Conservation (phyloP, 305 asterid species). For the Fraxinus baroniana region DNA sequence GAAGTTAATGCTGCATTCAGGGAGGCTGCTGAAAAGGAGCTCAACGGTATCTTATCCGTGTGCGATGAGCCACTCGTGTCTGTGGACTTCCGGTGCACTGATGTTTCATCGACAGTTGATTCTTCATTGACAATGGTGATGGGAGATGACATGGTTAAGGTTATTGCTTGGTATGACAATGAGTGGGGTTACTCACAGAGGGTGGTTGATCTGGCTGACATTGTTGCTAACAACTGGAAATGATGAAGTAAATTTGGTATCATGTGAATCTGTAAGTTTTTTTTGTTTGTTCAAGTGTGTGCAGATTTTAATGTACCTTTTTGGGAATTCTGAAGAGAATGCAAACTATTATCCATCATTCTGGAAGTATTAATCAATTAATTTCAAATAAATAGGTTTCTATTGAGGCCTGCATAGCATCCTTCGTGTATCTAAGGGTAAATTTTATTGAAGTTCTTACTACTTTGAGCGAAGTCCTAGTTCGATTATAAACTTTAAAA, state of each 20-base stretch:
- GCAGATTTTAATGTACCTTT: conserved; percentile 28
- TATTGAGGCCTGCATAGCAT: not conserved
- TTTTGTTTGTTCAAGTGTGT: conserved; percentile 20
- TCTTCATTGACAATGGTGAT: conserved; percentile 87
- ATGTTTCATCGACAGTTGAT: conserved; percentile 81
- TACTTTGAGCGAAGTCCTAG: not conserved
- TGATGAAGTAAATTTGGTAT: conserved; percentile 24
- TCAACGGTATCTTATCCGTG: conserved; percentile 67
- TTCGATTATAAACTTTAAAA: not conserved
- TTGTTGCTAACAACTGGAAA: conserved; percentile 90
- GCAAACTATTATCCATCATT: conserved; percentile 27
- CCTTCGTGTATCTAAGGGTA: not conserved
- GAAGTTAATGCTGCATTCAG: conserved; percentile 93
- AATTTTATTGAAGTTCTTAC: not conserved
- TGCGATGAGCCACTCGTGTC: conserved; percentile 92
- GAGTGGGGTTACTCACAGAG: conserved; percentile 99
- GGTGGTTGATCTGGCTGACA: conserved; percentile 95
- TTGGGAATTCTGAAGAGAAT: conserved; percentile 33
- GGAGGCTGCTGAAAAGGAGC: conserved; percentile 70
- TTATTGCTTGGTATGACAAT: conserved; percentile 95
- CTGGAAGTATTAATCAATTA: not conserved
- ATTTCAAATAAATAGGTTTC: conserved; percentile 6
- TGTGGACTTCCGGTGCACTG: conserved; percentile 83
- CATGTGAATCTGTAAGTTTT: not conserved
- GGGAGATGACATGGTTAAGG: conserved; percentile 99